Base-by-base conservation (phyloP, 192 early-diverging fungal species). In the Entomortierella chlamydospora region DNA sequence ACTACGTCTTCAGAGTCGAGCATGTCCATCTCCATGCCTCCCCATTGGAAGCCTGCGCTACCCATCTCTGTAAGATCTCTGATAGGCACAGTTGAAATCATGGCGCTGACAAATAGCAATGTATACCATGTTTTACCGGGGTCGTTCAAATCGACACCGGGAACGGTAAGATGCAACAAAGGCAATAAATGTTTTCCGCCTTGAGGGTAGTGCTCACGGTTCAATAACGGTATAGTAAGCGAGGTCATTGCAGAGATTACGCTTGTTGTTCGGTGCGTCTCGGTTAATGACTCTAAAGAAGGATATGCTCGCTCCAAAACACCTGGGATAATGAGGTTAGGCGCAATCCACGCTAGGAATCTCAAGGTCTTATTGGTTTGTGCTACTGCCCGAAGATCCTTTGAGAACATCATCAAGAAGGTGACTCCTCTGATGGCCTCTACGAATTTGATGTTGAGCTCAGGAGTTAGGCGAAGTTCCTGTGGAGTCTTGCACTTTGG, bases 121-220 rank as follows among this genome's bases (percentile, higher is more conserved):
- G 94, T 85, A 18, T 86, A 83, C 31, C 86, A 88, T 5, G 96
- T 90, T 78, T 98, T 99, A 34, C 79, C 86, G 1, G 93, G 90
- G 61, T 99, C 97, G 80, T 99, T 99, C 72, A 96, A 83, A 69
- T 99, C 96, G 31, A 99, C 93, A 28, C 96, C 97, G 0, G 96
- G 96, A 15, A 96, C 88, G 5, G 88, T 88, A 2, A 96, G 85
- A 41, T 91, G 88, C 41, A 99, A 82, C 61, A 99, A 81, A 15
- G 91, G 88, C 0, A 90, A 72, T 1, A 99, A 61, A 73, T 97
- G 92, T 68, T 91, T 90, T 5, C 91, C 96, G 12, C 97, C 97
- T 47, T 92, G 86, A 8, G 96, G 92, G 74, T 92, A 99, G 68
- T 93, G 90, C 1, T 81, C 57, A 22, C 94, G 88, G 64, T 86